Conservation (phyloP, 257 asterid genomes). For the Fraxinus americana region DNA sequence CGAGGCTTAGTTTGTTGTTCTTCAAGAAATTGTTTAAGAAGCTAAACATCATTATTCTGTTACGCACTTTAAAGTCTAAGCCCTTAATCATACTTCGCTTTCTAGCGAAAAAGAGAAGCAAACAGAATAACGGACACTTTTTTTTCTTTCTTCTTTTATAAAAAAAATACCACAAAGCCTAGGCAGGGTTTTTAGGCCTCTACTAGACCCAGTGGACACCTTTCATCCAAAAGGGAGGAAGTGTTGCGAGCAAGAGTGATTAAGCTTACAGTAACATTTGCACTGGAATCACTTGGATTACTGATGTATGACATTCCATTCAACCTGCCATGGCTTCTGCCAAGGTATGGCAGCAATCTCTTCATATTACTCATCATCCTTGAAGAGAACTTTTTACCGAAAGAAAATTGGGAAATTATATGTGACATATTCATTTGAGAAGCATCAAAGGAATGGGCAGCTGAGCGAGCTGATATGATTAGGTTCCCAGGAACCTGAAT, state of each 20-base stretch:
- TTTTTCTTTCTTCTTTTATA: too few species aligned
- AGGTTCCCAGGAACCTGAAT: slow-evolving; percentile 94
- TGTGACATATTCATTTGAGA: slow-evolving; percentile 99
- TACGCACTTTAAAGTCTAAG: not conserved
- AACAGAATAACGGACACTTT: not conserved
- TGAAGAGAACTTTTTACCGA: slow-evolving; percentile 77
- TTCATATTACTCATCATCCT: slow-evolving; percentile 67
- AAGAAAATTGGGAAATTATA: slow-evolving; percentile 71
- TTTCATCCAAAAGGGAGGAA: not conserved
- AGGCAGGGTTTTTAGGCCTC: too few species aligned
- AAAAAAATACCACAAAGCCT: too few species aligned
- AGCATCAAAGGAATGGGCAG: slow-evolving; percentile 88
- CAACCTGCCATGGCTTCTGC: slow-evolving; percentile 76
- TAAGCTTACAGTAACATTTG: slow-evolving; percentile 86
- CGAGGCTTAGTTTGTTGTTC: not conserved
- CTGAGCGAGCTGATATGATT: slow-evolving; percentile 85
- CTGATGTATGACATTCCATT: slow-evolving; percentile 72
- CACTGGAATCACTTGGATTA: slow-evolving; percentile 75
- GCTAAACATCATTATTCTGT: not conserved
- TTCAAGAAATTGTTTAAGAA: not conserved
- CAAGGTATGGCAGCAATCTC: slow-evolving; percentile 73
- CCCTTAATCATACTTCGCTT: not conserved
- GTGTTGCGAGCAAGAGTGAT: not conserved
- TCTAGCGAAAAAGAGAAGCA: not conserved
- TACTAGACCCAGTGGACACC: not conserved